Evolutionary conservation across 495 filamentous ascomycete genomes (phyloP).

Genomic region (Lentithecium fluviatile): DNA sequence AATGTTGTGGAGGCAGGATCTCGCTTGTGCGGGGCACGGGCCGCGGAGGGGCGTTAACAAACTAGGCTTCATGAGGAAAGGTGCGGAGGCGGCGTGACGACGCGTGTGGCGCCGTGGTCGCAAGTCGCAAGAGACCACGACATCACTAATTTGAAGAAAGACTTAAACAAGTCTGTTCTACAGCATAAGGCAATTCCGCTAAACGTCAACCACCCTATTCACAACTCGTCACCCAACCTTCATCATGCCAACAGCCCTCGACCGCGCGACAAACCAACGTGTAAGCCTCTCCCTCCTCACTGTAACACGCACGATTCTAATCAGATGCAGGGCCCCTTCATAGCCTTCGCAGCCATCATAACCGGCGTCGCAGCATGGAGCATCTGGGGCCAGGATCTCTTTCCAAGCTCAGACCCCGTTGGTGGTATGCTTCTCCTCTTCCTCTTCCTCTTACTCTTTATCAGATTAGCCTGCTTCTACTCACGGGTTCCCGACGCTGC

Average conservation of each 20-base stretch:
- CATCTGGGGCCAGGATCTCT: slow-evolving; percentile 78
- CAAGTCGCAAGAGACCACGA: neutral
- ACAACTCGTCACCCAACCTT: slow-evolving; percentile 1
- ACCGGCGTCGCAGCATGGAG: slow-evolving; percentile 79
- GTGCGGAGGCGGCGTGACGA: slow-evolving; percentile 12
- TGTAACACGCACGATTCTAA: too few species aligned
- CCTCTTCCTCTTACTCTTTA: neutral
- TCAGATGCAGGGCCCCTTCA: slow-evolving; percentile 24
- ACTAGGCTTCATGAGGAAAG: slow-evolving; percentile 5
- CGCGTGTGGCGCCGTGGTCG: slow-evolving; percentile 7
- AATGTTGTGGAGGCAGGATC: slow-evolving; percentile 21
- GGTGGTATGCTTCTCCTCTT: slow-evolving; percentile 54
- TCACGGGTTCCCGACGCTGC: neutral
- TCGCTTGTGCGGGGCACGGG: slow-evolving; percentile 30
- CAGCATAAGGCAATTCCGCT: slow-evolving; percentile 1
- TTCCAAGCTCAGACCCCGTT: slow-evolving; percentile 71
- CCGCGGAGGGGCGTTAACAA: slow-evolving; percentile 6
- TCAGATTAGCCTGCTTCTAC: neutral
- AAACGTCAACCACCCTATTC: neutral
- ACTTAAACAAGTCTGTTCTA: too few species aligned
- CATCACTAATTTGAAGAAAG: too few species aligned
- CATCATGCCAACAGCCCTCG: slow-evolving; percentile 40
- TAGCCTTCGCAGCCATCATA: slow-evolving; percentile 75
- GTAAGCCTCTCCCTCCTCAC: slow-evolving; percentile 18
- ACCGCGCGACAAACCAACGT: slow-evolving; percentile 34